Base-by-base conservation (phyloP, 305 asterid species). In the Fraxinus latifolia region DNA sequence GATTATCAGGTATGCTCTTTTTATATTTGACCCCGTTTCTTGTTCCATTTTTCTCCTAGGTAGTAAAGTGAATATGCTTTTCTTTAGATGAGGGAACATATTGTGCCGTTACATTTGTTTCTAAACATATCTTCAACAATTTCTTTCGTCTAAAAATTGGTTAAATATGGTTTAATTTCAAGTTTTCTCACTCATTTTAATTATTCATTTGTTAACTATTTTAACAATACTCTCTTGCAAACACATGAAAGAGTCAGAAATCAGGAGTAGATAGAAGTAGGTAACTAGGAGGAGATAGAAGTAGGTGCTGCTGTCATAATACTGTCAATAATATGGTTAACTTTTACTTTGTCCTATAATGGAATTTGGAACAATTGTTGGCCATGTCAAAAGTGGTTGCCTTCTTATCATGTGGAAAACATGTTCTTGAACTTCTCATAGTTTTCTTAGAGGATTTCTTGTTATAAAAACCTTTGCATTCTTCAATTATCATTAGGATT, bases 1-100 rank as follows among this genome's bases (percentile, higher is more conserved):
- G 95, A 93, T 83, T 96, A 94, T 87, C 99, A 96, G 97, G 99
- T 93, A 85, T 39, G 34, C 77, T 65, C 50, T n/a, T 76, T 55
- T 25, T 76, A 47, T 33, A 33, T 74, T 44, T 74, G 7, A 60
- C 42, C 42, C 74, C 44, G 58, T 65, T 74, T 84, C 71, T 58
- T 31, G 23, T 34, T 21, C 50, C 50, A 42, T 29, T 62, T 44
- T 70, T 32, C 15, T 36, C 74, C 1, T 67, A 5, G 12, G 11
- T 60, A 23, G 65, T 14, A 14, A 72, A 11, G 32, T 5, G 8
- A 8, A 79, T 74, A 17, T 44, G 5, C 32, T 58, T 29, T 19
- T 65, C 37, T 5, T 25, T 9, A 31, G 75, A 70, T 4, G 37
- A 70, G 42, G 74, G 75, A 70, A 70, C 39, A 70, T 31, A 70